Evolutionary conservation across 2,329 filamentous ascomycete genomes (phyloP).

Genomic region (Hymenoscyphus infarciens): DNA sequence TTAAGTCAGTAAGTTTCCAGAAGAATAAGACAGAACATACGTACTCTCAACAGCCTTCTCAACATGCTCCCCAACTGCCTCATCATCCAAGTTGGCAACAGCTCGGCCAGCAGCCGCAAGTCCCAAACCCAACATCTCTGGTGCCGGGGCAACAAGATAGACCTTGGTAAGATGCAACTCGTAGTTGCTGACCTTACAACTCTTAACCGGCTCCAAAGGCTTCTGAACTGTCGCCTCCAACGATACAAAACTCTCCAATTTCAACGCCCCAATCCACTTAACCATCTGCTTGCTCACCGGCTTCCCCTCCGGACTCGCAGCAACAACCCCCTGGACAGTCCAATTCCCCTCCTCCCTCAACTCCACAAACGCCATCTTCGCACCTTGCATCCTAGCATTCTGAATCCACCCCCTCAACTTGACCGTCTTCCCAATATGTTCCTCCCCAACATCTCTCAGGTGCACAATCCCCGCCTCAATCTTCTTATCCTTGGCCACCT

Average conservation of each 20-base stretch:
- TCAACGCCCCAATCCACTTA: conserved; percentile 77
- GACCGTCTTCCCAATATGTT: conserved; percentile 66
- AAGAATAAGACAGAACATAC: not conserved
- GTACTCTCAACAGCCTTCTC: conserved; percentile 43
- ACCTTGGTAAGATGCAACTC: conserved; percentile 88
- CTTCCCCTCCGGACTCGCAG: conserved; percentile 60
- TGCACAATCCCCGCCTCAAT: conserved; percentile 53
- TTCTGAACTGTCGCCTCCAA: conserved; percentile 79
- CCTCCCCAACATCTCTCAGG: conserved; percentile 61
- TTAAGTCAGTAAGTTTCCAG: conserved; percentile 18
- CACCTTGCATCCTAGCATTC: conserved; percentile 82
- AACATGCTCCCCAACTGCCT: conserved; percentile 46
- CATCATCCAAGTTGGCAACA: conserved; percentile 57
- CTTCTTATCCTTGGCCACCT: conserved; percentile 55
- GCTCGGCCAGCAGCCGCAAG: conserved; percentile 52
- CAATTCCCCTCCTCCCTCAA: conserved; percentile 71
- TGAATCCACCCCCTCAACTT: conserved; percentile 78
- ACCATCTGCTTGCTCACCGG: conserved; percentile 82
- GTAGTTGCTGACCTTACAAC: conserved; percentile 71
- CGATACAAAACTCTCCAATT: conserved; percentile 75
- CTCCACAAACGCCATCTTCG: conserved; percentile 89
- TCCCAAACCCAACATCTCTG: conserved; percentile 55
- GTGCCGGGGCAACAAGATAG: conserved; percentile 68
- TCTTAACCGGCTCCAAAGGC: conserved; percentile 84
- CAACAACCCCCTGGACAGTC: conserved; percentile 78